Conservation (phyloP, 2,329 filamentous ascomycete genomes). For the Neonectria magnoliae region DNA sequence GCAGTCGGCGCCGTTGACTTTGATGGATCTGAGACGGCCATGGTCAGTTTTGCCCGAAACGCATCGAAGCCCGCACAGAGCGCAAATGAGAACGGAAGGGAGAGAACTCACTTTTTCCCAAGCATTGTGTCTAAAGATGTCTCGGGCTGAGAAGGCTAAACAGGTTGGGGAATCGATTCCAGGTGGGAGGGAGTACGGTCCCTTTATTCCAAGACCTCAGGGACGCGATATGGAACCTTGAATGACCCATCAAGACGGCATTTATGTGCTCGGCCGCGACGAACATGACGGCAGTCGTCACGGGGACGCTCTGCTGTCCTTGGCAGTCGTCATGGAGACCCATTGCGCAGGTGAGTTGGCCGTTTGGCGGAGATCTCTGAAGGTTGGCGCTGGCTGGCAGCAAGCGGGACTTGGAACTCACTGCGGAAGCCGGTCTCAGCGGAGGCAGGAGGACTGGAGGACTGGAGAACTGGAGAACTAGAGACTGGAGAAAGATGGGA, state of each 20-base stretch:
- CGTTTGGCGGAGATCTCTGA: slow-evolving; percentile 26
- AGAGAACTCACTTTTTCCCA: slow-evolving; percentile 35
- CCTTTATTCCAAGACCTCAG: slow-evolving; percentile 25
- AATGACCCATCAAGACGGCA: neutral
- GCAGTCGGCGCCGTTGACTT: slow-evolving; percentile 55
- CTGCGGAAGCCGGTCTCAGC: slow-evolving; percentile 16
- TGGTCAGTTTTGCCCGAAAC: slow-evolving; percentile 12
- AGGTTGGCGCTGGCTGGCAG: slow-evolving; percentile 2
- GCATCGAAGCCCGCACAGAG: neutral
- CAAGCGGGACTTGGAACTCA: slow-evolving; percentile 1
- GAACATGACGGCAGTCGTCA: slow-evolving; percentile 4
- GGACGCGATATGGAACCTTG: neutral
- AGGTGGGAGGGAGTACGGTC: slow-evolving; percentile 31
- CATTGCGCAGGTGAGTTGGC: slow-evolving; percentile 15
- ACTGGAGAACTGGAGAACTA: neutral
- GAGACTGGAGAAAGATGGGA: slow-evolving; percentile 8
- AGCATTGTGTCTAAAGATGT: slow-evolving; percentile 37
- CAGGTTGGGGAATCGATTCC: neutral
- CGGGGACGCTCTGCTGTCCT: slow-evolving; percentile 32
- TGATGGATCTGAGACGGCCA: slow-evolving; percentile 47
- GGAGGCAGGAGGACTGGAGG: slow-evolving; percentile 6
- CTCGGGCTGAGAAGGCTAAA: slow-evolving; percentile 19
- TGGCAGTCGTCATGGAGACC: slow-evolving; percentile 45
- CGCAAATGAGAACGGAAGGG: neutral
- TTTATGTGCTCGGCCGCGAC: slow-evolving; percentile 2